Evolutionary conservation across 768 basidiomycete species (phyloP), one percentile per base, ranked within the genome.

Genomic region (Sarcodon aspratus): DNA sequence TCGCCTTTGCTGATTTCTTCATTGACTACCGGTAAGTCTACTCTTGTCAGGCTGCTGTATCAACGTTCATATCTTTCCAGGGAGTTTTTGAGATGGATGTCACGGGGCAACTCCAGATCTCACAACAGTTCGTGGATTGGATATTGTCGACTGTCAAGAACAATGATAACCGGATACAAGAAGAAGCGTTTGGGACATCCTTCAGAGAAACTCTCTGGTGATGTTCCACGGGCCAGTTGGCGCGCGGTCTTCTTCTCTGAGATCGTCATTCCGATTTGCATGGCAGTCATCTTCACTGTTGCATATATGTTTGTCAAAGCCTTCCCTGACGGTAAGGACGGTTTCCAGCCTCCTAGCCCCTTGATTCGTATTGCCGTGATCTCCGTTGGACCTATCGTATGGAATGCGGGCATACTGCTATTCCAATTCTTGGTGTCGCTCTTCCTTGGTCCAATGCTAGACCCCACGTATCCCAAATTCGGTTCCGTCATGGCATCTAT

Each of bases 101-200:
- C 84, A 33, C 80, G 96, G 46, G 96, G 96, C 48, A 99, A 99
- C 70, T 97, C 96, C 36, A 78, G 93, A 33, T 91, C 92, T 17
- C 96, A 99, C 66, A 87, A 79, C 58, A 99, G 97, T 65, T 96
- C 95, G 5, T 99, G 96, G 96, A 95, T 98, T 55, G 95, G 96
- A 0, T 99, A 98, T 66, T 99, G 96, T 64, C 89, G 96, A 47
- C 72, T 99, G 43, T 92, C 92, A n/a, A 76, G 96, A 46, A 99
- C 96, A 13, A 86, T 91, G 79, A 95, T 99, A 61, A 99, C 96
- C 13, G 96, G 96, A n/a, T 99, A 93, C 80, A 98, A 98, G 78
- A 90, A 88, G 73, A 97, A 98, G 76, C 80, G 81, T 56, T 80
- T 99, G 6, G 96, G 96, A 17, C 86, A 92, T 60, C 96, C 96